Evolutionary conservation across 371 early-diverging fungal genomes (phyloP), one percentile per base, ranked within the genome.

Genomic region (Caulochytrium protostelioides): DNA sequence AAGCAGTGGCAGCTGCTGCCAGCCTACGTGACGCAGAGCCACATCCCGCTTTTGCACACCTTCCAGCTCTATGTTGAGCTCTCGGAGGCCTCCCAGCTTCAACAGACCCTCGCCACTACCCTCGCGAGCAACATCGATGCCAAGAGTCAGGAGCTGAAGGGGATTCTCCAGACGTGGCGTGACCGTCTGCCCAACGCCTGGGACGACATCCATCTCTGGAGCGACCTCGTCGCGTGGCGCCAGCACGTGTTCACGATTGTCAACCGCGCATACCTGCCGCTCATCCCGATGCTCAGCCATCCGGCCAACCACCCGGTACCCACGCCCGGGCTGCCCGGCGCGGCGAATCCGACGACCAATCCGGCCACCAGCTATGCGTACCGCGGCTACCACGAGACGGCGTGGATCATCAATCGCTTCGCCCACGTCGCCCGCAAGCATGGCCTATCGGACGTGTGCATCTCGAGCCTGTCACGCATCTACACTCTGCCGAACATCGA

Each of bases 391-490:
- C 97, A 98, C 50, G 98, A 98, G 55, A 94, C 89, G 15, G 99
- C 99, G 1, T 95, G 98, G 95, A 89, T 92, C 29, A 91, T 94
- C 59, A 98, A 98, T 46, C 75, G 92, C n/a, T 97, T 98, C 52
- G 97, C 98, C 1, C 85, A 87, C 37, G 83, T 92, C n/a, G 89
- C 95, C 3, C 68, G 98, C 14, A 83, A 86, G 42, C 94, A 97
- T 42, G 72, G 73, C n/a, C 66, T 95, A 7, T 68, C 78, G 14
- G 86, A 92, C 30, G 95, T 95, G 4, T 94, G 97, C 47, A 76
- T 83, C 39, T 76, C 73, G 33, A 79, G 80, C 22, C 60, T 97
- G 28, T 81, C 80, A 49, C 89, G 84, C 50, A 92, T 98, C 38
- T 97, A 98, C 57, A 89, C 91, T 0, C 64, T 98, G 20, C 98